phyloP scores from a whole-genome alignment of 768 basidiomycete species.

The Tulasnella sp. region DNA sequence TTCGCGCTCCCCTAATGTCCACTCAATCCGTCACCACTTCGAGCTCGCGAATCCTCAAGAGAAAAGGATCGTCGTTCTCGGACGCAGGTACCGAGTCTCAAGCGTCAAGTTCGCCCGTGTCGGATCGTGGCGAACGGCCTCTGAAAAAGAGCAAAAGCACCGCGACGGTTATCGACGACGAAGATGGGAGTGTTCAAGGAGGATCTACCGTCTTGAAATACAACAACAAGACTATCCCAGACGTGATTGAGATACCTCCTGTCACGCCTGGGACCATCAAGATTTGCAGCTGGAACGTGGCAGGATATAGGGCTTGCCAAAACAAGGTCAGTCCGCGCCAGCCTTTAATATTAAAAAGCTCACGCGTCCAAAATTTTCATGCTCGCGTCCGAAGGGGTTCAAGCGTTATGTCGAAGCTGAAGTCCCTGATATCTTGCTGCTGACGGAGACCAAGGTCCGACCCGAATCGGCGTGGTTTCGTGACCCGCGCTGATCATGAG shows the following conservation, averaged over 20 bases:
- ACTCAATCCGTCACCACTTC: neutral
- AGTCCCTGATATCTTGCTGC: constrained; percentile 75
- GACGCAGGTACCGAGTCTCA: neutral
- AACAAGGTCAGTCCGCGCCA: constrained; percentile 61
- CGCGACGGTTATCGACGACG: neutral
- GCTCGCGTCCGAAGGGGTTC: constrained; percentile 57
- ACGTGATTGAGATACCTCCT: constrained; percentile 49
- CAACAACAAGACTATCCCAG: constrained; percentile 34
- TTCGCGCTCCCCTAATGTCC: neutral
- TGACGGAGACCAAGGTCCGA: constrained; percentile 80
- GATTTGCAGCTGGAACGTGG: constrained; percentile 76
- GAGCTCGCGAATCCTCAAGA: neutral
- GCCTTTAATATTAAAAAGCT: neutral
- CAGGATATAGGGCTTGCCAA: constrained; percentile 66
- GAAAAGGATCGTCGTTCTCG: neutral
- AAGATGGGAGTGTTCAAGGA: neutral
- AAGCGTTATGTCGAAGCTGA: constrained; percentile 79
- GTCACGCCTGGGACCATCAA: constrained; percentile 49
- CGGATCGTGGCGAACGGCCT: neutral
- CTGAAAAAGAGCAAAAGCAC: constrained; percentile 9
- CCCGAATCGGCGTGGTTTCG: constrained; percentile 8
- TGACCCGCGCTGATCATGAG: neutral
- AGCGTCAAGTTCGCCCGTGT: neutral
- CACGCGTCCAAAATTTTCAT: neutral
- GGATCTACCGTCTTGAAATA: neutral